Conservation (phyloP, 2,329 filamentous ascomycete species). For the Ceratocystiopsis brevicomis region DNA sequence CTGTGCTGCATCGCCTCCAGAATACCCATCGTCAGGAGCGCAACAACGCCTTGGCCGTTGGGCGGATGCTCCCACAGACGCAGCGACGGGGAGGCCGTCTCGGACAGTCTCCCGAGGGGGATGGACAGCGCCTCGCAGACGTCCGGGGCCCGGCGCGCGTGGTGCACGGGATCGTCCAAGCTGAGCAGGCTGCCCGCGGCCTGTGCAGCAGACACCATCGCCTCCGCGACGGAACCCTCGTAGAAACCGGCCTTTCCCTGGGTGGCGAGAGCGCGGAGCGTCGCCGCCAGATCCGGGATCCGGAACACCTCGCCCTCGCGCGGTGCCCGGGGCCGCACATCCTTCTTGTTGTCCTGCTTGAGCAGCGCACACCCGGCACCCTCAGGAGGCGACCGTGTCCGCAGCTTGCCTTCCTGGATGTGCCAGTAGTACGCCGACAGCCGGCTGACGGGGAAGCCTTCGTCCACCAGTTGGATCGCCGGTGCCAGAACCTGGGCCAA, state of each 20-base stretch:
- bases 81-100: slow-evolving; percentile 28
- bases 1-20: slow-evolving; percentile 63
- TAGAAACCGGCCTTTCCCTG: slow-evolving; percentile 84
- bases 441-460: slow-evolving; percentile 74
- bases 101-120: slow-evolving; percentile 45
- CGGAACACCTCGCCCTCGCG: slow-evolving; percentile 66
- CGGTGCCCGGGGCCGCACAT: slow-evolving; percentile 52
- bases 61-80: slow-evolving; percentile 87
- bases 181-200: slow-evolving; percentile 58
- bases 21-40: slow-evolving; percentile 79
- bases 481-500: slow-evolving; percentile 60
- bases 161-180: slow-evolving; percentile 59
- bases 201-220: slow-evolving; percentile 55
- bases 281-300: slow-evolving; percentile 60
- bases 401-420: slow-evolving; percentile 10
- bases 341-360: slow-evolving; percentile 48
- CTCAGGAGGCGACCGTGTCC: slow-evolving; percentile 46
- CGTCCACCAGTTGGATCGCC: slow-evolving; percentile 66
- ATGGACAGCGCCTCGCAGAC: slow-evolving; percentile 43
- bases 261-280: slow-evolving; percentile 56
- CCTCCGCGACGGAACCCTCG: slow-evolving; percentile 59
- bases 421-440: slow-evolving; percentile 22
- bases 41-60: slow-evolving; percentile 88
- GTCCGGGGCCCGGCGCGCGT: slow-evolving; percentile 26
- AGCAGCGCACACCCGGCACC: slow-evolving; percentile 53